Conservation (phyloP, 257 asterid species). For the Solanum etuberosum region DNA sequence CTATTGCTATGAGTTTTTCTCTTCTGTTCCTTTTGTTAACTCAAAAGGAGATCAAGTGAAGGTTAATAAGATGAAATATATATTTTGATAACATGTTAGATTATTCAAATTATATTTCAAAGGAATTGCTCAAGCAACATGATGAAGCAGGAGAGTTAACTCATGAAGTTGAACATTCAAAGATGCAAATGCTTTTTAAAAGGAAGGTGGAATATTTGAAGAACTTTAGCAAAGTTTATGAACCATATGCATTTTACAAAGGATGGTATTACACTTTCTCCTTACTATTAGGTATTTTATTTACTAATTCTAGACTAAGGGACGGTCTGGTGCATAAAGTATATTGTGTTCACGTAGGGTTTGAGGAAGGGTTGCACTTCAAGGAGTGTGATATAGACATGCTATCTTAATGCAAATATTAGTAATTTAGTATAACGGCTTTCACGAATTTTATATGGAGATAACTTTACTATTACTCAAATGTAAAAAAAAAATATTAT, state of each 20-base stretch:
- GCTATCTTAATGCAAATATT: no score
- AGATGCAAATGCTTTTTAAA: background rate
- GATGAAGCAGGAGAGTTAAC: background rate
- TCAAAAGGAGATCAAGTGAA: background rate
- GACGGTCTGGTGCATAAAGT: background rate
- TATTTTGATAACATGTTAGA: background rate
- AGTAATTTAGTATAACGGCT: no score
- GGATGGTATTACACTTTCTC: background rate
- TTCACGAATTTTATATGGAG: no score
- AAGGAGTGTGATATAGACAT: no score
- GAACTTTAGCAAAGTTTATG: background rate
- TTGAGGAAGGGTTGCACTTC: no score
- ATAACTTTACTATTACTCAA: no score
- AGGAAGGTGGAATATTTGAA: background rate
- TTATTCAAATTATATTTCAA: background rate
- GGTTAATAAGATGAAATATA: background rate
- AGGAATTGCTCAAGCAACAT: background rate
- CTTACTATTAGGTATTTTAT: background rate
- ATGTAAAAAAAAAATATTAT: no score
- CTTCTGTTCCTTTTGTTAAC: background rate
- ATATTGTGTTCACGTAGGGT: background rate
- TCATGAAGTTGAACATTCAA: background rate
- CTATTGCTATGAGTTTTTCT: conserved; percentile 13
- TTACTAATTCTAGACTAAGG: background rate
- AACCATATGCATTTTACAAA: background rate